Evolutionary conservation across 768 basidiomycete genomes (phyloP).

Genomic region (Exsudoporus frostii): DNA sequence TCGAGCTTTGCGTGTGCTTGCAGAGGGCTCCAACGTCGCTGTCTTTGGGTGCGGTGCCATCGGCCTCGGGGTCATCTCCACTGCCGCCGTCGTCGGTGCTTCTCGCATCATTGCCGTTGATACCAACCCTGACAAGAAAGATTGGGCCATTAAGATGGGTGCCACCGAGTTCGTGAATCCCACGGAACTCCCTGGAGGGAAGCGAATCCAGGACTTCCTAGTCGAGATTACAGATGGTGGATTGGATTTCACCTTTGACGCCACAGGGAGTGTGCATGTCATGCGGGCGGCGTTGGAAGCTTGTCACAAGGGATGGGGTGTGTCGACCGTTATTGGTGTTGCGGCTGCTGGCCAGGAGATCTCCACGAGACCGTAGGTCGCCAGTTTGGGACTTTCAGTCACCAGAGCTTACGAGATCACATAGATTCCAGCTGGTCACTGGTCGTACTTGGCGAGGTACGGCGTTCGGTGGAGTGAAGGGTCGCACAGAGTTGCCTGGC

Average conservation of each 20-base stretch:
- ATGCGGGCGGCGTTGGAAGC: constrained; percentile 96
- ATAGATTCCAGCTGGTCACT: constrained; percentile 66
- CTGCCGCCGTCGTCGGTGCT: constrained; percentile 73
- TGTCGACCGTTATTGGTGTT: constrained; percentile 93
- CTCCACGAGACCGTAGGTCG: constrained; percentile 74
- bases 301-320: constrained; percentile 99
- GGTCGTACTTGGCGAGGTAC: constrained; percentile 92
- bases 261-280: constrained; percentile 92
- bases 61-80: constrained; percentile 88
- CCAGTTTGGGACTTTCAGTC: background rate
- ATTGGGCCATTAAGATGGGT: constrained; percentile 90
- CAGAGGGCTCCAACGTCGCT: constrained; percentile 84
- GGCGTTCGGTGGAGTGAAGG: constrained; percentile 98
- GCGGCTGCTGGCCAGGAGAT: constrained; percentile 97
- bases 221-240: constrained; percentile 95
- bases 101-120: constrained; percentile 91
- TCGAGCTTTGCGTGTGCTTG: background rate
- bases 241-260: constrained; percentile 95
- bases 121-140: constrained; percentile 79
- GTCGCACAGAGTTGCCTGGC: constrained; percentile 90
- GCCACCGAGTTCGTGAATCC: constrained; percentile 96
- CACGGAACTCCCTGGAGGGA: constrained; percentile 63
- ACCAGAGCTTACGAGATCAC: constrained; percentile 6
- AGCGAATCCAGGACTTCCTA: constrained; percentile 84
- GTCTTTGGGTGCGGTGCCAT: constrained; percentile 98